These are phyloP conservation scores for Solanum infundibuliforme DNA, from an alignment of 257 asterid species.

Conservation along the genomic window DNA sequence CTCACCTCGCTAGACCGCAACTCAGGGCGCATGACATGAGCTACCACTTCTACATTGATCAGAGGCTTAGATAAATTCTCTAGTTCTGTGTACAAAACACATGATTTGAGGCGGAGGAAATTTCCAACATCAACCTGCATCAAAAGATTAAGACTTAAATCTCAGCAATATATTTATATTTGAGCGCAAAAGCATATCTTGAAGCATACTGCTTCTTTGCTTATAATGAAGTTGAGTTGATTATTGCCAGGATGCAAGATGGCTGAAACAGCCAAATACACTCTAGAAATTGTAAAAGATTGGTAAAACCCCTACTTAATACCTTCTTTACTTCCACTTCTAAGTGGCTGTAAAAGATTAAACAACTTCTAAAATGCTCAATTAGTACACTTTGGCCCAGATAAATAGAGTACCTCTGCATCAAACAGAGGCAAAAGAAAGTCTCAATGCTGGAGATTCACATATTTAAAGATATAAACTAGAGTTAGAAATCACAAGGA, in stretches of 20 bases:
- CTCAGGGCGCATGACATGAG: conserved; percentile 87
- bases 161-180: neutral
- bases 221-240: neutral
- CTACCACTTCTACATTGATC: conserved; percentile 87
- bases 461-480: neutral
- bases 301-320: neutral
- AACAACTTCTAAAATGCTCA: neutral
- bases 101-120: conserved; percentile 82
- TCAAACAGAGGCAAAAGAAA: neutral
- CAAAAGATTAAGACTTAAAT: neutral
- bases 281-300: neutral
- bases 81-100: conserved; percentile 71
- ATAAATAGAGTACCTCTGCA: neutral
- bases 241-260: neutral
- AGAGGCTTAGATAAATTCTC: conserved; percentile 46
- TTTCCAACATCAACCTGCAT: conserved; percentile 92
- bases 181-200: neutral
- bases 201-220: neutral
- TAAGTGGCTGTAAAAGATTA: neutral
- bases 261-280: neutral
- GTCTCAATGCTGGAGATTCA: neutral
- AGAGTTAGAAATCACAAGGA: neutral
- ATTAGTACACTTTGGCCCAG: neutral
- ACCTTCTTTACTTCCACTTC: neutral
- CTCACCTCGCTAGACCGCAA: conserved; percentile 74